These are phyloP conservation scores for Plasmopara muralis DNA, from an alignment of 352 stramenopile genomes.

Conservation along the genomic window DNA sequence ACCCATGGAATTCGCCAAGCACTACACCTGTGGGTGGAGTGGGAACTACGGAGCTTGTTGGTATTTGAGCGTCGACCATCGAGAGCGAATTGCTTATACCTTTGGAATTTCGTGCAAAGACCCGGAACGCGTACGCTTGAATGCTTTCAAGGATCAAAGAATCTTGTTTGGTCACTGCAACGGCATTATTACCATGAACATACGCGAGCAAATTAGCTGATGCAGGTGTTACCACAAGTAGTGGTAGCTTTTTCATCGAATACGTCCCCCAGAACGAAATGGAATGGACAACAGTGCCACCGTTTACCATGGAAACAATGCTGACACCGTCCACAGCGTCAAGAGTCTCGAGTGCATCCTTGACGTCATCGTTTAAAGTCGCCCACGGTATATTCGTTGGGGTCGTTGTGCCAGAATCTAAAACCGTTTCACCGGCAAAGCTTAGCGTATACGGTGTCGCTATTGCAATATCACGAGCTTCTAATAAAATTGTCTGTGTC, in stretches of 20 bases:
- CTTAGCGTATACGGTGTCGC: constrained; percentile 39
- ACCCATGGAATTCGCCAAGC: constrained; percentile 68
- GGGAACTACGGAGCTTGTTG: constrained; percentile 57
- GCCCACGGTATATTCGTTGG: constrained; percentile 34
- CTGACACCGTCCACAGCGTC: constrained; percentile 55
- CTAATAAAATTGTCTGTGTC: constrained; percentile 51
- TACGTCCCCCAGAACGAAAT: constrained; percentile 86
- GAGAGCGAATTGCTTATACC: constrained; percentile 42
- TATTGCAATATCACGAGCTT: constrained; percentile 23
- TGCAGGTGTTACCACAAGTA: constrained; percentile 26
- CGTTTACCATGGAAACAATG: constrained; percentile 30
- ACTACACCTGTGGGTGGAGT: constrained; percentile 64
- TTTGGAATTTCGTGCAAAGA: constrained; percentile 56
- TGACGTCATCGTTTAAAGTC: constrained; percentile 25
- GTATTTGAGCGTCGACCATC: constrained; percentile 34
- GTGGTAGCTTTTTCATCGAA: constrained; percentile 40
- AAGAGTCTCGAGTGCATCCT: constrained; percentile 38
- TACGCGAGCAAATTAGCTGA: constrained; percentile 19
- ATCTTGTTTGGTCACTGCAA: constrained; percentile 44
- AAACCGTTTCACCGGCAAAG: constrained; percentile 39
- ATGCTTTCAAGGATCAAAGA: constrained; percentile 50
- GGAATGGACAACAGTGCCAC: constrained; percentile 69
- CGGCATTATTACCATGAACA: constrained; percentile 43
- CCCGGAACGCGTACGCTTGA: constrained; percentile 42
- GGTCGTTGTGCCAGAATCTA: constrained; percentile 3